Percentiles rank a stretch among this genome's conserved stretches.
Evolutionary conservation across 108 stramenopile species (phyloP).

Genomic region (Mayamaea pseudoterrestris): DNA sequence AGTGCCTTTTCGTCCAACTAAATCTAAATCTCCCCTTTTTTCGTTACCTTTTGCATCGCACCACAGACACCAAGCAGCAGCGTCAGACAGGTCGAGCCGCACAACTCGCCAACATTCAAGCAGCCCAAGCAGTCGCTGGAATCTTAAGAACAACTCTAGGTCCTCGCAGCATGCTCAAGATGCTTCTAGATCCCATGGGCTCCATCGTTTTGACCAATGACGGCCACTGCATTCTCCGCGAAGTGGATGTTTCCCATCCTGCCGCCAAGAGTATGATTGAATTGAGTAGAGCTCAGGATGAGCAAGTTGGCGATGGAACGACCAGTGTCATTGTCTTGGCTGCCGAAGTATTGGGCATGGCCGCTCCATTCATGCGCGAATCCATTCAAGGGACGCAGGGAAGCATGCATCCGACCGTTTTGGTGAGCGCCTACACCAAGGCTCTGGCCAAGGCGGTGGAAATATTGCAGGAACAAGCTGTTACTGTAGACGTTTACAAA

Average conservation of each 20-base stretch:
- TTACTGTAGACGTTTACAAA: constrained; percentile 72
- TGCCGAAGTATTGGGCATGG: constrained; percentile 94
- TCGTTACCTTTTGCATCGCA: too few relatives aligned
- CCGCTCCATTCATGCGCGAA: constrained; percentile 89
- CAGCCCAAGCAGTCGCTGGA: constrained; percentile 90
- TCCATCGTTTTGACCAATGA: constrained; percentile 99
- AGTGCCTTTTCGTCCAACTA: not conserved
- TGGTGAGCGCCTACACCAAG: constrained; percentile 91
- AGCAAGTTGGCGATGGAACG: constrained; percentile 99
- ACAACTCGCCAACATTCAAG: constrained; percentile 93
- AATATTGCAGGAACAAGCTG: constrained; percentile 79
- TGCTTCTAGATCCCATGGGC: constrained; percentile 99
- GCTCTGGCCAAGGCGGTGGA: constrained; percentile 87
- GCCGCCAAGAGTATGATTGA: constrained; percentile 99
- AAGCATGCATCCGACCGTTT: constrained; percentile 95
- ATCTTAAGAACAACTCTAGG: constrained; percentile 99
- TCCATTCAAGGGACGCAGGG: constrained; percentile 4
- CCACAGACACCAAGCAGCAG: constrained; percentile 89
- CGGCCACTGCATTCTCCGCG: constrained; percentile 98
- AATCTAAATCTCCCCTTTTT: not conserved
- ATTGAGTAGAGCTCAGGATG: constrained; percentile 93
- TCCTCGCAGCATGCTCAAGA: constrained; percentile 98
- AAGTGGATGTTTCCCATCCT: constrained; percentile 99
- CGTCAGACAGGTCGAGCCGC: constrained; percentile 94
- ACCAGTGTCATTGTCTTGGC: constrained; percentile 99